Conservation (phyloP, 345 rosid species). For the Nasturtium officinale region DNA sequence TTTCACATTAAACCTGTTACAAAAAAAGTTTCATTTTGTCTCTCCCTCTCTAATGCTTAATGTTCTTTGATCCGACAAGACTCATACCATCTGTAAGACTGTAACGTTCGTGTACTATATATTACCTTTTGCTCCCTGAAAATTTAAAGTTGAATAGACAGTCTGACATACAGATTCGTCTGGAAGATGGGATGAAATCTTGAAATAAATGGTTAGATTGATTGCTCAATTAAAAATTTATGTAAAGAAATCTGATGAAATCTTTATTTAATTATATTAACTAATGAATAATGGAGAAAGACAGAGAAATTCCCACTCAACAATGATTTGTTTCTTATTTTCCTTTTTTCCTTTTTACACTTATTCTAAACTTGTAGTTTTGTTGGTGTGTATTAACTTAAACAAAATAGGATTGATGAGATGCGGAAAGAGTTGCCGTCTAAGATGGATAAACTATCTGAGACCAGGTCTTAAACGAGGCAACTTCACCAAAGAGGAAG, state of each 20-base stretch:
- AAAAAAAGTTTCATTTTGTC: not conserved
- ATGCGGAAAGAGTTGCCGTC: slow-evolving; percentile 80
- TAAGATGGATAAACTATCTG: slow-evolving; percentile 74
- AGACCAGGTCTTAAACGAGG: slow-evolving; percentile 82
- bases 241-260: not conserved
- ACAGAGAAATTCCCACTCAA: not conserved
- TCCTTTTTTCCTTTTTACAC: not conserved
- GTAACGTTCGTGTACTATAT: slow-evolving; percentile 30
- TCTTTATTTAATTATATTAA: not conserved
- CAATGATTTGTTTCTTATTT: not conserved
- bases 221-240: not conserved
- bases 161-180: slow-evolving; percentile 9
- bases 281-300: not conserved
- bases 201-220: not conserved
- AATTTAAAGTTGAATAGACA: slow-evolving; percentile 14
- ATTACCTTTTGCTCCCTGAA: not conserved
- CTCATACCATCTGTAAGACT: slow-evolving; percentile 2
- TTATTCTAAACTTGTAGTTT: not conserved
- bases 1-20: not conserved
- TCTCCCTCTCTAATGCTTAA: slow-evolving; percentile 5
- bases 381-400: too few species aligned
- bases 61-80: not conserved
- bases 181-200: slow-evolving; percentile 2
- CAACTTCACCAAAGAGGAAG: slow-evolving; percentile 67
- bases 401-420: slow-evolving; percentile 57